Percentiles rank a stretch among this genome's conserved stretches.
Evolutionary conservation across 768 basidiomycete genomes (phyloP).

Genomic region (Boletus subcaerulescens): DNA sequence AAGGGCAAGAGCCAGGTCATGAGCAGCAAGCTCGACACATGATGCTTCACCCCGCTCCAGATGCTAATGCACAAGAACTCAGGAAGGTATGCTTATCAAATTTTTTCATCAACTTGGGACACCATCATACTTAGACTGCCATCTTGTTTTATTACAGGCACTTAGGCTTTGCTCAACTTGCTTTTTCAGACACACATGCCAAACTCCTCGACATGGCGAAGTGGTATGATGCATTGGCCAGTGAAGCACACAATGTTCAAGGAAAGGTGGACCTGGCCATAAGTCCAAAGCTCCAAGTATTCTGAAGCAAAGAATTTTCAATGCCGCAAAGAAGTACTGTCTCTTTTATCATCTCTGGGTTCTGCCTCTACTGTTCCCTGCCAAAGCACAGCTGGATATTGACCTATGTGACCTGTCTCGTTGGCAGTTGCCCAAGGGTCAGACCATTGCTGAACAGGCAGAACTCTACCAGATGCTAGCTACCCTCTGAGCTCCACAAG

Average conservation of each 20-base stretch:
- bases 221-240: background rate
- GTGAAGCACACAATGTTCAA: background rate
- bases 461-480: background rate
- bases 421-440: background rate
- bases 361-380: background rate
- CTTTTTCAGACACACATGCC: background rate
- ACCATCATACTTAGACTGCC: too few relatives aligned
- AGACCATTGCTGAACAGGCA: background rate
- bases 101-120: background rate
- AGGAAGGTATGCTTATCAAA: background rate
- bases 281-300: background rate
- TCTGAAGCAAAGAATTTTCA: background rate
- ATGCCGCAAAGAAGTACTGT: background rate
- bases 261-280: background rate
- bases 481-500: background rate
- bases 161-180: background rate
- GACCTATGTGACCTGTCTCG: background rate
- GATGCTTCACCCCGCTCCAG: background rate
- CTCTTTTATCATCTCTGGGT: background rate
- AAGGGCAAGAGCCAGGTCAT: background rate
- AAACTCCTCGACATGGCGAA: background rate
- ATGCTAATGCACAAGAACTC: background rate
- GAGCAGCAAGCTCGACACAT: background rate
- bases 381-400: background rate
- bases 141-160: background rate